Evolutionary conservation across 1,284 basidiomycete genomes (phyloP), one percentile per base, ranked within the genome.

Genomic region (Cryptococcus sp.): DNA sequence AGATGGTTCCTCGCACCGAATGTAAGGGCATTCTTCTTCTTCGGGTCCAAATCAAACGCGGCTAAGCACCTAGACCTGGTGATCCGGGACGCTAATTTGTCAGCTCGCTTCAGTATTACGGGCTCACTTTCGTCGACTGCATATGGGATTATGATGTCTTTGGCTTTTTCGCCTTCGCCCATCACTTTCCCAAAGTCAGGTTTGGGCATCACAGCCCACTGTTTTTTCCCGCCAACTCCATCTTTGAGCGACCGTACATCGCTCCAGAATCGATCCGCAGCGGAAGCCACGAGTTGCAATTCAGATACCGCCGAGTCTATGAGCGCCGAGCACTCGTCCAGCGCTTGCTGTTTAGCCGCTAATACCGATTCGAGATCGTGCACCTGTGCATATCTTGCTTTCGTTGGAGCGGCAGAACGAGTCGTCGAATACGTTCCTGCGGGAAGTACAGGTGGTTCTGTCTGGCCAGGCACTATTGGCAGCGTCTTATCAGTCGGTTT

Each of bases 131-230:
- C 78, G 57, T 79, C 77, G 5, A 76, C 61, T 11, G 78, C 76
- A 55, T 77, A 79, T 6, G 77, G 77, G 15, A 79, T 73, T 47
- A 78, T 71, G 8, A 78, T 57, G 59, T 79, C 78, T 50, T 69
- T 75, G 1, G 77, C 75, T 38, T 61, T 67, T 47, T 70, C 68
- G 2, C 67, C 65, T 8, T 53, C 62, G 13, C 39, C 41, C 56
- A 61, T 59, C 11, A 47, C 59, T 27, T 68, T 54, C 4, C 61
- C 71, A 60, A 75, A 78, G 47, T 75, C 74, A 1, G 76, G 76
- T 48, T 71, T 73, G 1, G 76, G 72, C 1, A 78, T 59, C 1
- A 74, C 57, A 4, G 74, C 73, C 74, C 74, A 78, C 61, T 71
- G 70, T 4, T 61, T 64, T 41, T 56, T 55, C 3, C 70, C 71